These are phyloP conservation scores for Trichoderma semiorbis DNA, from an alignment of 2,329 filamentous ascomycete species.

Conservation along the genomic window DNA sequence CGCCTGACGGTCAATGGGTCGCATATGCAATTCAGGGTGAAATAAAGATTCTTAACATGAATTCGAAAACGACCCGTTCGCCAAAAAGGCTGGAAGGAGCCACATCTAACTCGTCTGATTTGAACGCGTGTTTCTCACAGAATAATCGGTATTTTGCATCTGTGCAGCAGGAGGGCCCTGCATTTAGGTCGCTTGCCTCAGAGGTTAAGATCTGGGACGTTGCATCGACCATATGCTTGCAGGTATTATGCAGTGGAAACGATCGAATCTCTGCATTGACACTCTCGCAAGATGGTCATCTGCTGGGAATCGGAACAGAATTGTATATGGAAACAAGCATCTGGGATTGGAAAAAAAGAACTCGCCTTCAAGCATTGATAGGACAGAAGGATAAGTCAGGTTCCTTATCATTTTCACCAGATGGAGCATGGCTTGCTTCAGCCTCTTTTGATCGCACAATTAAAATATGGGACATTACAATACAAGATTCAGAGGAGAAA, in stretches of 20 bases:
- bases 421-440: conserved; percentile 23
- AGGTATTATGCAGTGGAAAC: too few relatives aligned
- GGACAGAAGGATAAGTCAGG: conserved; percentile 23
- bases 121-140: not conserved
- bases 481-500: not conserved
- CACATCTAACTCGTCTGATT: accelerated
- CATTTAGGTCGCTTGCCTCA: too few relatives aligned
- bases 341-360: not conserved
- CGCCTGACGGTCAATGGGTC: not conserved
- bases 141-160: not conserved
- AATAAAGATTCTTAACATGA: not conserved
- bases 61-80: not conserved
- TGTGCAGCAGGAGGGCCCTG: too few relatives aligned
- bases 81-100: too few relatives aligned
- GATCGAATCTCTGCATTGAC: too few relatives aligned
- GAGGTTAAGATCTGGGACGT: not conserved
- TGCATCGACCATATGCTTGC: not conserved
- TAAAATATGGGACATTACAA: conserved; percentile 20
- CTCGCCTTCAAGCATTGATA: conserved; percentile 16
- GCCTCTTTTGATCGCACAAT: conserved; percentile 19
- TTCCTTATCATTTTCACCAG: conserved; percentile 23
- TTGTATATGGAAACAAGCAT: not conserved
- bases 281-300: not conserved
- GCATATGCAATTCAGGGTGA: not conserved
- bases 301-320: not conserved